Percentiles rank a stretch among this genome's conserved stretches.
Evolutionary conservation across 176 grass and related monocot species (phyloP).

Genomic region (bread wheat (Triticum aestivum)): DNA sequence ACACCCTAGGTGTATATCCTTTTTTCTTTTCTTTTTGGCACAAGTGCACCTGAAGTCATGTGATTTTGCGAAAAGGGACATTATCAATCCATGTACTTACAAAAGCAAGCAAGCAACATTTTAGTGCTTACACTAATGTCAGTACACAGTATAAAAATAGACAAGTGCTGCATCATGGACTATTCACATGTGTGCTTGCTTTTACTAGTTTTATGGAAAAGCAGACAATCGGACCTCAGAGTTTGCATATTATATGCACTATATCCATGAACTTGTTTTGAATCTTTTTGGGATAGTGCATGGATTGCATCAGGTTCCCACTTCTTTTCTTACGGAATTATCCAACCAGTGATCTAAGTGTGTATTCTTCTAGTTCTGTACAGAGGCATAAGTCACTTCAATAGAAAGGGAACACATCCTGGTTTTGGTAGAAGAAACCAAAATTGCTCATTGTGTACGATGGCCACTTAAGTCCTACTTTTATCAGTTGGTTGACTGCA

Average conservation of each 20-base stretch:
- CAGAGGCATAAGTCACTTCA: background rate
- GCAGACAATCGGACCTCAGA: background rate
- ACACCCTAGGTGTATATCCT: background rate
- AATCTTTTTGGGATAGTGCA: background rate
- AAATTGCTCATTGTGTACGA: background rate
- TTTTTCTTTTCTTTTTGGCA: background rate
- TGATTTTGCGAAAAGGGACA: background rate
- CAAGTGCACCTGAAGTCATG: background rate
- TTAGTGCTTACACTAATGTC: background rate
- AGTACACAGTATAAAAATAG: background rate
- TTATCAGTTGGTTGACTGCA: background rate
- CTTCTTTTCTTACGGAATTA: background rate
- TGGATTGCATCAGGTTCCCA: background rate
- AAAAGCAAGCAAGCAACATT: background rate
- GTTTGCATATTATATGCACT: background rate
- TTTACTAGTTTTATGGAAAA: background rate
- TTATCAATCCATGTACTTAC: background rate
- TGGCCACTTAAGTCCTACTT: background rate
- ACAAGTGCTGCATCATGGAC: background rate
- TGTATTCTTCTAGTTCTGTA: background rate
- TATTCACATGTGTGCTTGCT: background rate
- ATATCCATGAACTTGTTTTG: conserved; percentile 7
- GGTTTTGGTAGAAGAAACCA: conserved; percentile 4
- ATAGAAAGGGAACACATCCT: background rate
- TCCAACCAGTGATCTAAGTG: background rate